Percentiles rank a stretch among this genome's conserved stretches.
Evolutionary conservation across 345 rosid species (phyloP).

Genomic region (Fremontodendron californicum): DNA sequence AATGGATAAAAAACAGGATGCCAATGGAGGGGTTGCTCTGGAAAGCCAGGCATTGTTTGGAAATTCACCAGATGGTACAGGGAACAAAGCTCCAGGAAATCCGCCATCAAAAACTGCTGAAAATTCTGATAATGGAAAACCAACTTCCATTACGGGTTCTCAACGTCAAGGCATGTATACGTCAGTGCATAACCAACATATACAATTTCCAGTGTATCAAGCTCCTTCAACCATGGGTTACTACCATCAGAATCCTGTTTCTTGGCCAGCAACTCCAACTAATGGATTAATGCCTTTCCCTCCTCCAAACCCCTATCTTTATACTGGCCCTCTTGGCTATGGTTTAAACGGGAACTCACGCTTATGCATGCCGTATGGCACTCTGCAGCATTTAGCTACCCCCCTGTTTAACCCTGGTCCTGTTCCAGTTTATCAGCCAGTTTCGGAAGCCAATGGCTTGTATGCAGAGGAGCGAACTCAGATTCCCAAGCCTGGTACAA

Average conservation of each 20-base stretch:
- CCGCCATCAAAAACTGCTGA: constrained; percentile 28
- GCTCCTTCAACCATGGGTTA: constrained; percentile 68
- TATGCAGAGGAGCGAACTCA: constrained; percentile 37
- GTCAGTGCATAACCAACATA: constrained; percentile 48
- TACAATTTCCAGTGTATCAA: constrained; percentile 56
- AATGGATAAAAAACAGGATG: constrained; percentile 28
- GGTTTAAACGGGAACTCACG: constrained; percentile 59
- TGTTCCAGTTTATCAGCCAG: constrained; percentile 52
- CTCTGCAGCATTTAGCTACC: constrained; percentile 44
- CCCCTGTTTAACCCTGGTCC: constrained; percentile 46
- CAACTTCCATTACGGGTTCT: constrained; percentile 33
- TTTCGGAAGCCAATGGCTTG: constrained; percentile 41
- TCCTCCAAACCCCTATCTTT: constrained; percentile 52
- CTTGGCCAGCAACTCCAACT: constrained; percentile 58
- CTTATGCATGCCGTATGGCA: constrained; percentile 63
- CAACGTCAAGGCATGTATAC: constrained; percentile 49
- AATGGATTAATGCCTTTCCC: constrained; percentile 57
- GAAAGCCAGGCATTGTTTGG: constrained; percentile 29
- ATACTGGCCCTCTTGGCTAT: constrained; percentile 53
- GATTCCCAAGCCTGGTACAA: constrained; percentile 25
- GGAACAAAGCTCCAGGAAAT: constrained; percentile 31
- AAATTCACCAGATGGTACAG: constrained; percentile 27
- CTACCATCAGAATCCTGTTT: constrained; percentile 73
- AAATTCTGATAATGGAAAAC: constrained; percentile 36
- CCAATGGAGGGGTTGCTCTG: constrained; percentile 30